Evolutionary conservation across 164 flowering plant genomes (phyloP), one percentile per base, ranked within the genome.

Genomic region (Protea cynaroides): DNA sequence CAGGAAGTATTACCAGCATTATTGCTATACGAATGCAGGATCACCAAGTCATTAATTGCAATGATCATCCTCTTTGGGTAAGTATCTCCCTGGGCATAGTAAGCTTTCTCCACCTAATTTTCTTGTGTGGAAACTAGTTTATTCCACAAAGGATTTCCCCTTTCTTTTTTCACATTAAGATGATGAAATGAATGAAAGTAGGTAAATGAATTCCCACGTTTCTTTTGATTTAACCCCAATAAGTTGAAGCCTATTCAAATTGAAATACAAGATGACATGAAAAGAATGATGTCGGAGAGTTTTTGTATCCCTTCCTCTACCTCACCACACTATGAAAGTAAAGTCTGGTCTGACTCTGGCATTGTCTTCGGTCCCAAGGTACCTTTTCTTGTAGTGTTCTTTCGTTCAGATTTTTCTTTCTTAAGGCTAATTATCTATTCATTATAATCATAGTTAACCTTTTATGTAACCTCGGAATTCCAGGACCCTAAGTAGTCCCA

Each of bases 291-390:
- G 99, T 79, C 88, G 55, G 84, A 75, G 67, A 76, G 80, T 54
- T 74, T 92, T 47, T 81, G 68, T n/a, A n/a, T 29, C 34, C 34
- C 70, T 65, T 73, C 80, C 37, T 25, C 70, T 43, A 61, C 71
- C 68, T 34, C 38, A 23, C 57, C 80, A 13, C 58, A 1, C 70
- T 53, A 66, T 15, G 25, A 66, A 66, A 61, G 36, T 58, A 19
- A 71, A 71, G 17, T 60, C 73, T 1, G 54, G 60, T 47, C 43
- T 57, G 51, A 23, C 24, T 91, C 96, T 34, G 85, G 94, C 68
- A 94, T 96, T 72, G 61, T 69, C 23, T 91, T 94, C 75, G 97
- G 97, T 55, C 90, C 85, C 13, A 81, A 91, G 97, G 99, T 87
- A 81, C 65, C 24, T 56, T 59, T 15, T 56, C n/a, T n/a, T n/a